Conservation (phyloP, 805 yeast species). For the Starmera amethionina region DNA sequence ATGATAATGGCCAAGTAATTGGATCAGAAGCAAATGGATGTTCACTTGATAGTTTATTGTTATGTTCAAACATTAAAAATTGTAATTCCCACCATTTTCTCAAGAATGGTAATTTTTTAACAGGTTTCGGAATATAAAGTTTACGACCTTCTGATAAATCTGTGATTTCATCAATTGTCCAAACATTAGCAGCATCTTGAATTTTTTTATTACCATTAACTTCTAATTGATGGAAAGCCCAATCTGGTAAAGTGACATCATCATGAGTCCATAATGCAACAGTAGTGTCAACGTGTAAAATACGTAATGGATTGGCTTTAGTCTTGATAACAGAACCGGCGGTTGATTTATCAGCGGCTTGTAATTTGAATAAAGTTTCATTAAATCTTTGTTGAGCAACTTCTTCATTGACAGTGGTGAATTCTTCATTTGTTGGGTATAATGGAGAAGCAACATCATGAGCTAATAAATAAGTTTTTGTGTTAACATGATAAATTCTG, state of each 20-base stretch:
- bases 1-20: constrained; percentile 79
- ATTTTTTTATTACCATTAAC: constrained; percentile 89
- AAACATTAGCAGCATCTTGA: constrained; percentile 53
- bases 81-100: constrained; percentile 88
- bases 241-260: constrained; percentile 79
- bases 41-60: constrained; percentile 74
- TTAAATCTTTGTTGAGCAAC: constrained; percentile 46
- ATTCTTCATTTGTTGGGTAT: constrained; percentile 88
- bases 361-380: constrained; percentile 72
- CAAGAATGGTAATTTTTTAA: constrained; percentile 60
- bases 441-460: constrained; percentile 97
- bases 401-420: constrained; percentile 63
- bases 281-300: constrained; percentile 76
- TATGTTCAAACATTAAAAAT: constrained; percentile 80
- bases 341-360: constrained; percentile 45
- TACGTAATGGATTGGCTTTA: constrained; percentile 54
- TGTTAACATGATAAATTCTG: constrained; percentile 72
- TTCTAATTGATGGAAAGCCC: constrained; percentile 91
- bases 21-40: constrained; percentile 97
- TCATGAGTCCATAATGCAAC: constrained; percentile 94
- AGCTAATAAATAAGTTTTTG: constrained; percentile 71
- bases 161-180: constrained; percentile 68
- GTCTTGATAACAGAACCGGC: constrained; percentile 50
- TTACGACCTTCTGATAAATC: constrained; percentile 56
- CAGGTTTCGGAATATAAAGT: constrained; percentile 52